Evolutionary conservation across 2,329 filamentous ascomycete genomes (phyloP).

Genomic region (Kalmusia sp.): DNA sequence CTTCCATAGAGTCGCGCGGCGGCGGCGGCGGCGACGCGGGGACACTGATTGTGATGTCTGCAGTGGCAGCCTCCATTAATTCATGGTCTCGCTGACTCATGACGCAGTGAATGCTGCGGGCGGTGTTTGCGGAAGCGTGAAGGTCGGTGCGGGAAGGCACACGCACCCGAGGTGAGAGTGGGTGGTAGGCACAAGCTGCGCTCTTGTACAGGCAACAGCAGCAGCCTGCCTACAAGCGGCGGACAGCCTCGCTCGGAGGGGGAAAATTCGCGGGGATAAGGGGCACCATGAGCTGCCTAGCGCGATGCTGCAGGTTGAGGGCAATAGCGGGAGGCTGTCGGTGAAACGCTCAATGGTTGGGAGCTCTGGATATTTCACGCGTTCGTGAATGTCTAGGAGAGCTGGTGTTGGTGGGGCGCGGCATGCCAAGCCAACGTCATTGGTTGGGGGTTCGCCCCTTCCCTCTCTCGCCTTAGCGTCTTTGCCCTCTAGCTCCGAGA

Average conservation of each 20-base stretch:
- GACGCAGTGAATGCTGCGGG: constrained; percentile 26
- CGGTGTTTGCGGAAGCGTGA: constrained; percentile 24
- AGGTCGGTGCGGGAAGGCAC: constrained; percentile 22
- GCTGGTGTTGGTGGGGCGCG: constrained; percentile 4
- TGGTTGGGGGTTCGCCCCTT: background rate
- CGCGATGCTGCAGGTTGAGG: constrained; percentile 10
- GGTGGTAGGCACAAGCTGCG: constrained; percentile 29
- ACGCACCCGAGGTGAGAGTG: constrained; percentile 23
- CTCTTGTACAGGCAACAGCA: constrained; percentile 25
- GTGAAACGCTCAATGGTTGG: background rate
- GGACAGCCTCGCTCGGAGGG: constrained; percentile 28
- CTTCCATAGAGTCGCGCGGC: constrained; percentile 52
- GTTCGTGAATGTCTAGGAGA: constrained; percentile 6
- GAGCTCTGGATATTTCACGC: constrained; percentile 11
- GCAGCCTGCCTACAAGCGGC: constrained; percentile 29
- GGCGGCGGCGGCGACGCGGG: constrained; percentile 46
- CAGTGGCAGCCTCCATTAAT: constrained; percentile 42
- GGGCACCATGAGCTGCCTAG: constrained; percentile 36
- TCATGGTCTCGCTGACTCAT: constrained; percentile 43
- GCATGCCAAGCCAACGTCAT: constrained; percentile 5
- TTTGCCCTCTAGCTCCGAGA: background rate
- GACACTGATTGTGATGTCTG: constrained; percentile 39
- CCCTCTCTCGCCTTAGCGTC: background rate
- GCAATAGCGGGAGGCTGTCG: constrained; percentile 4
- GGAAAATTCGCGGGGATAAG: constrained; percentile 19